Evolutionary conservation across 768 basidiomycete genomes (phyloP).

Genomic region (Boletus sp.): DNA sequence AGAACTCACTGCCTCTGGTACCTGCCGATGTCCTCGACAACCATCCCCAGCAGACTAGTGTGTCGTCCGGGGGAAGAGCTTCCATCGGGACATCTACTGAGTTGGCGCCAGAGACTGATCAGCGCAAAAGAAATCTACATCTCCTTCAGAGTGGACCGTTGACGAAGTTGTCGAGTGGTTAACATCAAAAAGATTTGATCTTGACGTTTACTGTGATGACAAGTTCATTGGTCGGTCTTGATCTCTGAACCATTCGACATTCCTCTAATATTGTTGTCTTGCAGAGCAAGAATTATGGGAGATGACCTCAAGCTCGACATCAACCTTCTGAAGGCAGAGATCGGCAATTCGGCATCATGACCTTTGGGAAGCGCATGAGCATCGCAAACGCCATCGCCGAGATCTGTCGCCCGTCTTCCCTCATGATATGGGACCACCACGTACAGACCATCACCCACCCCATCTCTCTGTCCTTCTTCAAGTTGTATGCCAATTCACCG

Average conservation of each 20-base stretch:
- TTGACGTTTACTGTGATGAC: slow-evolving; percentile 70
- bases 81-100: too few species aligned
- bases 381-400: slow-evolving; percentile 92
- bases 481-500: slow-evolving; percentile 33
- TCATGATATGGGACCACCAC: slow-evolving; percentile 50
- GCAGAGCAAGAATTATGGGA: too few species aligned
- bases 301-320: slow-evolving; percentile 94
- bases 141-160: too few species aligned
- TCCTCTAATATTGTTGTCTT: too few species aligned
- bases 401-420: slow-evolving; percentile 69
- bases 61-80: too few species aligned
- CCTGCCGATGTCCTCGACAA: too few species aligned
- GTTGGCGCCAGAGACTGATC: too few species aligned
- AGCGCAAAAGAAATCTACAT: too few species aligned
- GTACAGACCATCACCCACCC: slow-evolving; percentile 30
- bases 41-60: too few species aligned
- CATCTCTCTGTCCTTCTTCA: slow-evolving; percentile 33
- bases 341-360: slow-evolving; percentile 89
- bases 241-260: too few species aligned
- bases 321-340: slow-evolving; percentile 86
- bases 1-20: too few species aligned
- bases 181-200: slow-evolving; percentile 78
- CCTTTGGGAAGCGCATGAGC: slow-evolving; percentile 91
- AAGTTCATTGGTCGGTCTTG: slow-evolving; percentile 78
- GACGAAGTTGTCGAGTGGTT: too few species aligned